Evolutionary conservation across 331 rosid genomes (phyloP).

Genomic region (Stylosanthes scabra): DNA sequence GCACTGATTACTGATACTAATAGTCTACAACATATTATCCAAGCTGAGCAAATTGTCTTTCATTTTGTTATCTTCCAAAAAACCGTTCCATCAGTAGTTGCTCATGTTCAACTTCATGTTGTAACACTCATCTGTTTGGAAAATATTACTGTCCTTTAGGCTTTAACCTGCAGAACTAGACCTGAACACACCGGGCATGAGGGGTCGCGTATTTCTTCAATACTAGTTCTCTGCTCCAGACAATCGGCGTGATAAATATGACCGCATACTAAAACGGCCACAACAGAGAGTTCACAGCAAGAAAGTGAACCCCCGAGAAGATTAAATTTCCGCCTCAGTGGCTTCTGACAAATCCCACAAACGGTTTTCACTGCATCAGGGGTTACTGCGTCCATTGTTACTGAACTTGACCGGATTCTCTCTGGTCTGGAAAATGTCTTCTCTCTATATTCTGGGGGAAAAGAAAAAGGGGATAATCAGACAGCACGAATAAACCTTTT

Average conservation of each 20-base stretch:
- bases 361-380: constrained; percentile 54
- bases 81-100: constrained; percentile 14
- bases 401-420: constrained; percentile 69
- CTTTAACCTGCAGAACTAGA: constrained; percentile 39
- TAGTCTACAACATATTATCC: constrained; percentile 32
- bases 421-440: constrained; percentile 63
- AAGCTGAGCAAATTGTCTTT: constrained; percentile 21
- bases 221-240: constrained; percentile 69
- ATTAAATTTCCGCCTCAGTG: constrained; percentile 59
- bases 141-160: constrained; percentile 39
- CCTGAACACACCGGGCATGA: constrained; percentile 67
- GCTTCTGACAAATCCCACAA: constrained; percentile 79
- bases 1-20: neutral
- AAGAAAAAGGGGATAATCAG: neutral
- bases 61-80: constrained; percentile 30
- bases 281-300: constrained; percentile 65
- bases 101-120: constrained; percentile 36
- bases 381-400: constrained; percentile 50
- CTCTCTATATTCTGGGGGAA: constrained; percentile 58
- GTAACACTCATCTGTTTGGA: constrained; percentile 14
- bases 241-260: constrained; percentile 91
- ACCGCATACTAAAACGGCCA: constrained; percentile 87
- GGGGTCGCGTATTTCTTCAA: constrained; percentile 71
- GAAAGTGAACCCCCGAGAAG: constrained; percentile 54
- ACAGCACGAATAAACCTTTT: neutral